Evolutionary conservation across 2,329 filamentous ascomycete genomes (phyloP), one percentile per base, ranked within the genome.

Genomic region (Aspergillus aculeatus): DNA sequence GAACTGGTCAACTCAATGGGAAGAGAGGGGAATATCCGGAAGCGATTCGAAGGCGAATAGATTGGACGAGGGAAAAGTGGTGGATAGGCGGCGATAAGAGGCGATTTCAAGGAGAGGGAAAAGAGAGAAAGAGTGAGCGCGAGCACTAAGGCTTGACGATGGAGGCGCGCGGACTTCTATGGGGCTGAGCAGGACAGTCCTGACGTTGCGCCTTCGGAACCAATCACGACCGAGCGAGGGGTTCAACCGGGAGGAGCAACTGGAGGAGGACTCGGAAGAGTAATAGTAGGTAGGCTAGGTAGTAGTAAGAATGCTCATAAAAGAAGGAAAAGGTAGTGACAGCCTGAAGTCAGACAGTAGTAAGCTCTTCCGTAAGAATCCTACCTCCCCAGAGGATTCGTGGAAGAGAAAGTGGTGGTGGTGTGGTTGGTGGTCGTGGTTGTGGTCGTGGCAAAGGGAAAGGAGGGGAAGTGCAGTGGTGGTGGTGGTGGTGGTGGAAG

Each of bases 141-240:
- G 47, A 58, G 52, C 55, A 62, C 59, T 54, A 61, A 56, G 58
- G 58, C 57, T 62, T 50, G 56, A 56, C 38, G 54, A 57, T 59
- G 58, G 58, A 57, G 55, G 59, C 58, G 62, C 59, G 54, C 50
- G 58, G 59, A 51, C 62, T 60, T 60, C 55, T 31, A 61, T 47
- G 58, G 50, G 59, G 58, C 50, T 58, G 51, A 60, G 56, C 56
- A 59, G 51, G 58, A 14, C 60, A 56, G 61, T 62, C 55, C 59
- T 64, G 63, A 65, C 63, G 60, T 65, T 63, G 59, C 55, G 54
- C 50, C 32, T 51, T 50, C 24, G 54, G 58, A 57, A 52, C 64
- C 64, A 65, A 65, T 65, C 64, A 65, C 58, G 49, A 52, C 7
- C 29, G 52, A 38, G 54, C 60, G 64, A 65, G 62, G 62, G 62